Evolutionary conservation across 352 stramenopile species (phyloP), one percentile per base, ranked within the genome.

Genomic region (Globisporangium paddicum): DNA sequence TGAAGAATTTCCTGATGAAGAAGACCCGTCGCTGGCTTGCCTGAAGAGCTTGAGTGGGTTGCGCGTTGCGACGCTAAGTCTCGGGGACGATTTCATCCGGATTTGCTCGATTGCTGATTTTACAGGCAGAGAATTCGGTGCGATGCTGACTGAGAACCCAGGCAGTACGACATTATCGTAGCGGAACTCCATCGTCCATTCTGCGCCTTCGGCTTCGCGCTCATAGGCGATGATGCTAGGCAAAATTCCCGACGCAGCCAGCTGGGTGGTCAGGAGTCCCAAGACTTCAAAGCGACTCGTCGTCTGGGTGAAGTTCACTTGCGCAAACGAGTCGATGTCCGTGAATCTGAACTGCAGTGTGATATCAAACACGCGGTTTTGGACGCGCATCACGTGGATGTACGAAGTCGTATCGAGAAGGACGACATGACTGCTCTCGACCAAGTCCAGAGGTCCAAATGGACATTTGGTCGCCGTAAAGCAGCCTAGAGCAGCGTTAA

Each of bases 391-490:
- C 6, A 70, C 6, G n/a, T 70, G 64, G 5, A 67, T 42, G 34
- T 61, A 67, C 25, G 47, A 60, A 11, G 59, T 50, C 35, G 50
- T 48, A 16, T 60, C 53, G 5, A 70, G 53, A n/a, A 57, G 13
- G 1, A 70, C 45, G 34, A 52, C 18, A 3, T 40, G 28, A 1
- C 19, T 30, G 3, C 42, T 26, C 30, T 58, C 23, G 14, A 70
- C 41, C 26, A 58, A 4, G 2, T 67, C 60, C 14, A 70, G 23
- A 5, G 64, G 64, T 10, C 64, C 64, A 23, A 70, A 70, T 30
- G 64, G 64, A 53, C 64, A 70, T 26, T 63, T 47, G 5, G 45
- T 52, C 18, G 34, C 26, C 8, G 38, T 28, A 30, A 69, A 69
- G 58, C 63, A 69, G 46, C 59, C 46, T 1, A 66, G 25, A 11